A percentile compares a stretch with the other conserved stretches of the same genome.
Evolutionary conservation across 495 filamentous ascomycete species (phyloP).

Genomic region (Pseudotulostoma volvatum): DNA sequence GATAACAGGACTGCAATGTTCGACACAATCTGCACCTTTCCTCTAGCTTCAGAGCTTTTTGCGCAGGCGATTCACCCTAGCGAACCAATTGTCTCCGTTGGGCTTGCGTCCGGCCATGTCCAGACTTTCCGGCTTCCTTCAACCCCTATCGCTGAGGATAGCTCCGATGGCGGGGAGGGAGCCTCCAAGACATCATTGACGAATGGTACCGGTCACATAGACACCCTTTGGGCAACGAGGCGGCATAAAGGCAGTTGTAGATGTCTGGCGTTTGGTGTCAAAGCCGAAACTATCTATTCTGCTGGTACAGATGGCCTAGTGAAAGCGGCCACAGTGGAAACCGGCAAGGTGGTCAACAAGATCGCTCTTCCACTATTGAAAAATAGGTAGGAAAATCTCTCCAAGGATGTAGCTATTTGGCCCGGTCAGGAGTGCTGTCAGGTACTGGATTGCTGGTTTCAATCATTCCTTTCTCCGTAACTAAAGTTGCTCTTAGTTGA

Average conservation of each 20-base stretch:
- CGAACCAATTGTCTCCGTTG: slow-evolving; percentile 68
- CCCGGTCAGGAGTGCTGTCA: too few relatives aligned
- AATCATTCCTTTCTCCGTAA: too few relatives aligned
- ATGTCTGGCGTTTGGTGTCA: slow-evolving; percentile 54
- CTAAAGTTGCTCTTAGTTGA: too few relatives aligned
- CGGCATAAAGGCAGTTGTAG: slow-evolving; percentile 89
- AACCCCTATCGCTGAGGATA: slow-evolving; percentile 26
- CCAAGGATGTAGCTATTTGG: background rate
- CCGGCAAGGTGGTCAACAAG: slow-evolving; percentile 68
- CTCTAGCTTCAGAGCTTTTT: slow-evolving; percentile 77
- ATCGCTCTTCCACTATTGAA: slow-evolving; percentile 30
- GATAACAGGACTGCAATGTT: slow-evolving; percentile 33
- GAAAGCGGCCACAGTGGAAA: slow-evolving; percentile 68
- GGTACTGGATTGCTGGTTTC: too few relatives aligned
- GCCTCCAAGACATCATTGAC: slow-evolving; percentile 26
- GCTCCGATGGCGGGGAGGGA: slow-evolving; percentile 25
- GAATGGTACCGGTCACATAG: slow-evolving; percentile 57
- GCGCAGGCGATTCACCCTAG: slow-evolving; percentile 71
- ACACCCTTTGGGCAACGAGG: slow-evolving; percentile 71
- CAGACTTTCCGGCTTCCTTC: slow-evolving; percentile 66
- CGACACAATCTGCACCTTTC: slow-evolving; percentile 79
- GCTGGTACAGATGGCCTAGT: slow-evolving; percentile 80
- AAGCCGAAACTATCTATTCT: slow-evolving; percentile 66
- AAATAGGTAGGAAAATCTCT: slow-evolving; percentile 19
- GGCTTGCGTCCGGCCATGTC: slow-evolving; percentile 72